Conservation (phyloP, 306 rosid species). For the Vicia faba region DNA sequence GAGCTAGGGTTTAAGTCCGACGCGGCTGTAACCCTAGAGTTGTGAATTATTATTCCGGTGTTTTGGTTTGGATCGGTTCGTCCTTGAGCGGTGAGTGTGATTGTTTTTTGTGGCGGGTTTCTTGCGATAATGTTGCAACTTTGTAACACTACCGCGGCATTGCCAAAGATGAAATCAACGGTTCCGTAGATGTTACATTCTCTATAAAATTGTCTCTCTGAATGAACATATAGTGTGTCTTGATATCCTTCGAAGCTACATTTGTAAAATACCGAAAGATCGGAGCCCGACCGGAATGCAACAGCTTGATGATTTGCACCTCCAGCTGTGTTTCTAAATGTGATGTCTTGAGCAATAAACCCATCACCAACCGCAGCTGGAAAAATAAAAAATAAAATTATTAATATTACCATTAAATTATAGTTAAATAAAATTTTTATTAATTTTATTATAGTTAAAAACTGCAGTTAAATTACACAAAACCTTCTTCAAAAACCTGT, state of each 20-base stretch:
- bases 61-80: slow-evolving; percentile 73
- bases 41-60: slow-evolving; percentile 72
- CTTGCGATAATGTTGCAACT: slow-evolving; percentile 65
- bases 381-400: background rate
- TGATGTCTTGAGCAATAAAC: slow-evolving; percentile 74
- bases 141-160: slow-evolving; percentile 77
- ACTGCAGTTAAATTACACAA: too few species aligned
- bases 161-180: slow-evolving; percentile 80
- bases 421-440: too few species aligned
- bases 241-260: slow-evolving; percentile 82
- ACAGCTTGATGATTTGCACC: slow-evolving; percentile 76
- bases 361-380: slow-evolving; percentile 73
- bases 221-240: slow-evolving; percentile 74
- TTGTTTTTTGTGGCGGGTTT: slow-evolving; percentile 58
- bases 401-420: background rate
- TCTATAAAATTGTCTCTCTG: slow-evolving; percentile 71
- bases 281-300: slow-evolving; percentile 83
- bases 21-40: slow-evolving; percentile 49
- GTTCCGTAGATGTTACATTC: slow-evolving; percentile 85
- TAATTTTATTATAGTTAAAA: too few species aligned
- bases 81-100: slow-evolving; percentile 72
- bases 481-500: too few species aligned
- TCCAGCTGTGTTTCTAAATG: slow-evolving; percentile 84
- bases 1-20: slow-evolving; percentile 45
- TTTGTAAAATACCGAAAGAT: slow-evolving; percentile 65